Percentiles rank a stretch among this genome's conserved stretches.
Conservation (phyloP, 2,329 filamentous ascomycete species). For the Colletotrichum lindemuthianum region DNA sequence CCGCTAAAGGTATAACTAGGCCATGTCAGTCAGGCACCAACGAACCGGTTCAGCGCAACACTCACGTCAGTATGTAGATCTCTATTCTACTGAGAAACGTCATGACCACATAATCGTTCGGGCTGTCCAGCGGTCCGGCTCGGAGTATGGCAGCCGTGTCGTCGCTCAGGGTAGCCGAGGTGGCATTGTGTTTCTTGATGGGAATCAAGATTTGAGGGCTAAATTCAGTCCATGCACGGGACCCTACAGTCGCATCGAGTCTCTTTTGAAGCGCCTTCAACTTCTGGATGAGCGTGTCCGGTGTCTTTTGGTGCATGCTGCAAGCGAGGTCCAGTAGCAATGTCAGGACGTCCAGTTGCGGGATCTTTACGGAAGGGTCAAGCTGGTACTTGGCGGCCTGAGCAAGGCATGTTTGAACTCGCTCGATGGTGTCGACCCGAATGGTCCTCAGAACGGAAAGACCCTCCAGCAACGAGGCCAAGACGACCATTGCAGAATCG, state of each 20-base stretch:
- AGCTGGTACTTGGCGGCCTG: constrained; percentile 77
- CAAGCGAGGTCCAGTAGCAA: constrained; percentile 77
- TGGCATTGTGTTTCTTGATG: constrained; percentile 60
- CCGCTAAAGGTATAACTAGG: constrained; percentile 65
- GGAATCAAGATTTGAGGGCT: constrained; percentile 64
- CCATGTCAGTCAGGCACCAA: constrained; percentile 34
- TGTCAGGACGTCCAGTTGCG: constrained; percentile 73
- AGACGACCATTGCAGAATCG: constrained; percentile 72
- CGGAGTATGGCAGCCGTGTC: constrained; percentile 67
- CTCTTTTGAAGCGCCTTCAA: constrained; percentile 69
- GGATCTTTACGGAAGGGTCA: constrained; percentile 69
- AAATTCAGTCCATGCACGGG: constrained; percentile 56
- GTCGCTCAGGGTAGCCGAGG: constrained; percentile 61
- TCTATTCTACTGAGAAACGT: constrained; percentile 70
- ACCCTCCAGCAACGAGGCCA: constrained; percentile 75
- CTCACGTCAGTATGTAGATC: constrained; percentile 65
- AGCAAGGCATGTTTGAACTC: constrained; percentile 79
- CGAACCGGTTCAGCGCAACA: constrained; percentile 9
- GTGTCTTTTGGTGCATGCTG: constrained; percentile 71
- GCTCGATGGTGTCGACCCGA: constrained; percentile 73
- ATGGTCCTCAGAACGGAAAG: constrained; percentile 73
- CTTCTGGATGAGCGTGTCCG: constrained; percentile 67
- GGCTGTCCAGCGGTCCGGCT: constrained; percentile 54
- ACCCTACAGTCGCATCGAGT: constrained; percentile 65
- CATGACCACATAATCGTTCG: constrained; percentile 66